These are phyloP conservation scores for Lycium ferocissimum DNA, from an alignment of 257 asterid species.

Conservation along the genomic window DNA sequence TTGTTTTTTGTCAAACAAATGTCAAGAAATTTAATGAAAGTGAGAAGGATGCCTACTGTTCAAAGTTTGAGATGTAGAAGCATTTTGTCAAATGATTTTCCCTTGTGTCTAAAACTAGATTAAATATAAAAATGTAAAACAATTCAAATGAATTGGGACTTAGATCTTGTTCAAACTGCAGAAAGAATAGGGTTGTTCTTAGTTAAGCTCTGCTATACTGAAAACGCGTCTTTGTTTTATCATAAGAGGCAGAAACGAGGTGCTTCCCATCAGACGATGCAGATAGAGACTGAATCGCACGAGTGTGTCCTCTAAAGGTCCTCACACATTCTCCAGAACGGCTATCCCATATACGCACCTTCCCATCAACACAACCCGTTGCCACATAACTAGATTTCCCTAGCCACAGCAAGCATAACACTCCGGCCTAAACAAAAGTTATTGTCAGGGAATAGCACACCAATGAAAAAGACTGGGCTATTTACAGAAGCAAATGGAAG, in stretches of 20 bases:
- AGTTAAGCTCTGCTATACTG: conserved; percentile 66
- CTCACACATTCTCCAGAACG: conserved; percentile 70
- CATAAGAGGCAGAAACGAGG: conserved; percentile 71
- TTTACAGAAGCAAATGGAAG: background rate
- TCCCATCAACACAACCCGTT: conserved; percentile 75
- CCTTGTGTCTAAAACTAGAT: too few species aligned
- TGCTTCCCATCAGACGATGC: conserved; percentile 55
- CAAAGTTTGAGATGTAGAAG: too few species aligned
- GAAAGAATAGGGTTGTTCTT: background rate
- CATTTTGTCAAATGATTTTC: too few species aligned
- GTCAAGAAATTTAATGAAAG: too few species aligned
- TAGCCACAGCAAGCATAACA: conserved; percentile 72
- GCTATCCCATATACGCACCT: conserved; percentile 77
- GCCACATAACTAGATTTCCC: conserved; percentile 65
- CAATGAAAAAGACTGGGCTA: background rate
- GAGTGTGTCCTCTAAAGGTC: conserved; percentile 62
- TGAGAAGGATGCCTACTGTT: too few species aligned
- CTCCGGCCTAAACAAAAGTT: conserved; percentile 58
- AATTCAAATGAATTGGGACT: too few species aligned
- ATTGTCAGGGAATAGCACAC: background rate
- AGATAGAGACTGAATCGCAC: conserved; percentile 65
- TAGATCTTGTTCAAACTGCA: too few species aligned
- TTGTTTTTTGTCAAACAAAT: too few species aligned
- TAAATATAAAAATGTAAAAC: too few species aligned
- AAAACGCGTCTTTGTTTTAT: conserved; percentile 77